Evolutionary conservation across 129 eudicot species (phyloP).

Genomic region (Artemisia argyi): DNA sequence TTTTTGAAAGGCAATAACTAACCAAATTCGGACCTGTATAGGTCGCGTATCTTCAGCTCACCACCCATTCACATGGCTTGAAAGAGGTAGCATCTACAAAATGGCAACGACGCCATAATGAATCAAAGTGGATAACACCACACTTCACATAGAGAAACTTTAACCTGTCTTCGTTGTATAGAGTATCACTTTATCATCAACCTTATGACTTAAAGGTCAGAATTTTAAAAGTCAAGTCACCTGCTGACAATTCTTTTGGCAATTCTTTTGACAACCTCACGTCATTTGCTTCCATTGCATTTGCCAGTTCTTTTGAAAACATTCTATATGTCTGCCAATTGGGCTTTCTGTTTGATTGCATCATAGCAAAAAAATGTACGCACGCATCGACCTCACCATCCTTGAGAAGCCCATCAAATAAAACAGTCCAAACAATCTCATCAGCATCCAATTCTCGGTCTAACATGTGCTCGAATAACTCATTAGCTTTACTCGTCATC

Average conservation of each 20-base stretch:
- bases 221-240: neutral
- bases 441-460: slow-evolving; percentile 57
- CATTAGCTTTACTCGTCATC: slow-evolving; percentile 44
- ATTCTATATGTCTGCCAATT: slow-evolving; percentile 45
- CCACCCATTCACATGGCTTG: slow-evolving; percentile 13
- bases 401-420: slow-evolving; percentile 75
- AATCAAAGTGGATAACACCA: slow-evolving; percentile 9
- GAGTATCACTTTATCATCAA: slow-evolving; percentile 37
- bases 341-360: slow-evolving; percentile 50
- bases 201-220: slow-evolving; percentile 25
- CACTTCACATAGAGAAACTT: slow-evolving; percentile 24
- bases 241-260: too few relatives aligned
- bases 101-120: slow-evolving; percentile 1
- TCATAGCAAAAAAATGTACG: slow-evolving; percentile 47
- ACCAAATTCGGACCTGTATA: slow-evolving; percentile 24
- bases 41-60: slow-evolving; percentile 30
- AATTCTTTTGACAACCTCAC: slow-evolving; percentile 4
- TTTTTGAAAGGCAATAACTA: neutral
- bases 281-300: slow-evolving; percentile 53
- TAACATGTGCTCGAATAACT: slow-evolving; percentile 60
- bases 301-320: slow-evolving; percentile 30
- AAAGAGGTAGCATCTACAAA: slow-evolving; percentile 31
- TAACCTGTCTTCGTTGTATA: slow-evolving; percentile 24
- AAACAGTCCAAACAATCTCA: slow-evolving; percentile 83
- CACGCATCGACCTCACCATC: slow-evolving; percentile 56